Conservation (phyloP, 23 red algal genomes). For the Gracilaria gracilis region DNA sequence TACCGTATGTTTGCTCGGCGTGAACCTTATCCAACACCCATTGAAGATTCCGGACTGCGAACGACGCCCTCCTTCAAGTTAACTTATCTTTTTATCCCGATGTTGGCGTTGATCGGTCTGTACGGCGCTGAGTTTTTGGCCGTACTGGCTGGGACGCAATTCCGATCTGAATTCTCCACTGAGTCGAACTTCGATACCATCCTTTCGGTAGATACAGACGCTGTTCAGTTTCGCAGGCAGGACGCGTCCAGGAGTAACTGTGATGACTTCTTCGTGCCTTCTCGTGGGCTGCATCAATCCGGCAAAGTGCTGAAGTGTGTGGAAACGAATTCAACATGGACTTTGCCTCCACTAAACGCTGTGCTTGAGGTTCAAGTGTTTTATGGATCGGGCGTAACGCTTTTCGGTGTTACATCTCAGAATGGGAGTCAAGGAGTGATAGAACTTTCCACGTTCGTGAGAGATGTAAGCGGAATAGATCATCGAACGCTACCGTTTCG, state of each 20-base stretch:
- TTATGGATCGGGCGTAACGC: background rate
- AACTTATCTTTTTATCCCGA: background rate
- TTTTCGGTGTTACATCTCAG: background rate
- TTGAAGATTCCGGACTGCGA: background rate
- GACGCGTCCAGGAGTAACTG: background rate
- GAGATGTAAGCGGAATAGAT: background rate
- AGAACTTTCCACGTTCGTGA: background rate
- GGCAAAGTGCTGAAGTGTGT: conserved; percentile 11
- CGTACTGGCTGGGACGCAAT: background rate
- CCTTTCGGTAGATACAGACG: background rate
- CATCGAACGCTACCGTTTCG: background rate
- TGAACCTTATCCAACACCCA: background rate
- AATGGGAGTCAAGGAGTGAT: background rate
- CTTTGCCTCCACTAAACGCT: background rate
- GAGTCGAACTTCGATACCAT: background rate
- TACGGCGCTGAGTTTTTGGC: background rate
- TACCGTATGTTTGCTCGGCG: background rate
- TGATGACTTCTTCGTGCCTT: conserved; percentile 6
- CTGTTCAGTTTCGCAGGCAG: background rate
- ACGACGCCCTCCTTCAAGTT: background rate
- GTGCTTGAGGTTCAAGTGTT: background rate
- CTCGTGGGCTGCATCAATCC: background rate
- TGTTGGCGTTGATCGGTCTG: background rate
- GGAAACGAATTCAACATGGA: background rate
- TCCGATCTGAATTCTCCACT: background rate